Evolutionary conservation across 768 basidiomycete genomes (phyloP).

Genomic region (Krasilnikovozyma curviuscula): DNA sequence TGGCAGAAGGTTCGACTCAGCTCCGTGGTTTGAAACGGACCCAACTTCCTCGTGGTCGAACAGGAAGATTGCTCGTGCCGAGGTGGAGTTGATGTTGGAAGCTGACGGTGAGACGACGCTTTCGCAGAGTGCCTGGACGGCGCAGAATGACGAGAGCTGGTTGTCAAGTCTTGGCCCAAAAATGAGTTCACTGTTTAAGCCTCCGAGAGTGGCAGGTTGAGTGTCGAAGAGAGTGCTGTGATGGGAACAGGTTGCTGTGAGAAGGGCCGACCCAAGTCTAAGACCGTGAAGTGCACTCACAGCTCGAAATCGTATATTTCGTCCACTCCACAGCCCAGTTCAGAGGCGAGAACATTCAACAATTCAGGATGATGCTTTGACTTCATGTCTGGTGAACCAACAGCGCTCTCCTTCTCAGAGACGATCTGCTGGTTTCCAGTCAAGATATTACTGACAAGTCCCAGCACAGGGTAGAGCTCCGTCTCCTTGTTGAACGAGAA

Average conservation of each 20-base stretch:
- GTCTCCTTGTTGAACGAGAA: conserved; percentile 17
- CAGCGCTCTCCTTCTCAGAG: conserved; percentile 9
- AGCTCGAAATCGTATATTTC: conserved; percentile 91
- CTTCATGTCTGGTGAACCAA: conserved; percentile 15
- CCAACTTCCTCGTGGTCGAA: conserved; percentile 39
- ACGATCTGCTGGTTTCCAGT: too few relatives aligned
- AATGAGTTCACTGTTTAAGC: conserved; percentile 77
- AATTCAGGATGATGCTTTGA: conserved; percentile 58
- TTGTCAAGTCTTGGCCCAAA: conserved; percentile 71
- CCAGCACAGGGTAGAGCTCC: conserved; percentile 45
- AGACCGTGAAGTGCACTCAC: conserved; percentile 32
- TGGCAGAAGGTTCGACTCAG: conserved; percentile 58
- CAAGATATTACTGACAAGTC: too few relatives aligned
- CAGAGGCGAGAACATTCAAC: conserved; percentile 48
- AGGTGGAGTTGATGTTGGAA: conserved; percentile 45
- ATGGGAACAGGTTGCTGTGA: too few relatives aligned
- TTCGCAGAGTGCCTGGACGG: conserved; percentile 68
- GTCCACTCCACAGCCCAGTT: conserved; percentile 47
- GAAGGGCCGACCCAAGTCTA: too few relatives aligned
- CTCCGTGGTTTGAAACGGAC: conserved; percentile 40
- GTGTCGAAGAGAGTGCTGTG: too few relatives aligned
- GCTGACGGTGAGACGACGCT: conserved; percentile 33
- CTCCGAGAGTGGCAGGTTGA: conserved; percentile 65
- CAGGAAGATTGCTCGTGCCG: conserved; percentile 53
- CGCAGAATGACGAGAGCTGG: conserved; percentile 76